These are phyloP conservation scores for Exophiala lecanii-corni DNA, from an alignment of 2,329 filamentous ascomycete genomes.

Conservation along the genomic window DNA sequence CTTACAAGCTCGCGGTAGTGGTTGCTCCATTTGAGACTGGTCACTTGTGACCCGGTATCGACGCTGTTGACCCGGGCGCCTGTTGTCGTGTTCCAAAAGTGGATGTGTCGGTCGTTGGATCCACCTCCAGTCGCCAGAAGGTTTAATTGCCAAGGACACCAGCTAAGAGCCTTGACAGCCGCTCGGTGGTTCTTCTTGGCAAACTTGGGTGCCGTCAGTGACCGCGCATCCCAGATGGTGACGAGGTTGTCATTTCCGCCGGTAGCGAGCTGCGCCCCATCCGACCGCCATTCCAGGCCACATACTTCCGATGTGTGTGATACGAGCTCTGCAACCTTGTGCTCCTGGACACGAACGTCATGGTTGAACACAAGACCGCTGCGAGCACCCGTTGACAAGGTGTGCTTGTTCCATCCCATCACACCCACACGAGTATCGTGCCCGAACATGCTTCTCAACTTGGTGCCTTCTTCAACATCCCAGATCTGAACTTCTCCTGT, in stretches of 20 bases:
- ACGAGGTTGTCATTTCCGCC: conserved; percentile 99
- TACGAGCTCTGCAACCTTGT: conserved; percentile 96
- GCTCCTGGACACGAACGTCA: conserved; percentile 92
- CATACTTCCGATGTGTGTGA: conserved; percentile 98
- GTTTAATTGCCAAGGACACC: conserved; percentile 99
- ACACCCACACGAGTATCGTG: conserved; percentile 95
- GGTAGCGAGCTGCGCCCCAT: conserved; percentile 93
- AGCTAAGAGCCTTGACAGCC: conserved; percentile 94
- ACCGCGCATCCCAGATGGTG: conserved; percentile 97
- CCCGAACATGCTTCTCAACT: conserved; percentile 97
- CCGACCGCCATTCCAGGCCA: conserved; percentile 93
- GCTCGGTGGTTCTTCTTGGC: conserved; percentile 99
- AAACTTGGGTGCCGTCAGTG: conserved; percentile 90
- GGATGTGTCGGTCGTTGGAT: conserved; percentile 94
- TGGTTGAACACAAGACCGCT: conserved; percentile 90
- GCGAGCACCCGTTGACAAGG: conserved; percentile 88
- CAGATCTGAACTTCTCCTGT: conserved; percentile 96
- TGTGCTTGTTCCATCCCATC: conserved; percentile 99
- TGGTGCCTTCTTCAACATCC: conserved; percentile 69
- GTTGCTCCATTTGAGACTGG: conserved; percentile 91
- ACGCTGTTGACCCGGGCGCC: conserved; percentile 98
- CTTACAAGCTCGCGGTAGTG: conserved; percentile 97
- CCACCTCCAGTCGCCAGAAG: conserved; percentile 93
- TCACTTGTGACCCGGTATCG: conserved; percentile 96
- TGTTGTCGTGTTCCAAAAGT: conserved; percentile 99